These are phyloP conservation scores for Marasmius fiardii DNA, from an alignment of 1,284 basidiomycete genomes.

Conservation along the genomic window DNA sequence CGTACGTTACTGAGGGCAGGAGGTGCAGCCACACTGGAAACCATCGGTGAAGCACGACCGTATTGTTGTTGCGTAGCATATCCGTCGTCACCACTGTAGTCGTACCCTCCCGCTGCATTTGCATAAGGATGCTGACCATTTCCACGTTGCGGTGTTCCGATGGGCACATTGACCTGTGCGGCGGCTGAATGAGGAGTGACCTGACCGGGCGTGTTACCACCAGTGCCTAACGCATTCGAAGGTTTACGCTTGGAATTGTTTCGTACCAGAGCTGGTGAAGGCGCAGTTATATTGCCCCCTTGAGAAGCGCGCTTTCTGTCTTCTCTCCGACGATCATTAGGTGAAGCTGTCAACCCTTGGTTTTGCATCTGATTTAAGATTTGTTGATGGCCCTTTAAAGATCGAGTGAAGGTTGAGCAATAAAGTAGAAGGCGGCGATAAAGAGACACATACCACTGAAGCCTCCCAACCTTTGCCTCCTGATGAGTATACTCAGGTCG, in stretches of 20 bases:
- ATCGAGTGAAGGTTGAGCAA: constrained; percentile 2
- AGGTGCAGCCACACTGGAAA: constrained; percentile 61
- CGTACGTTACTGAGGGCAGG: constrained; percentile 70
- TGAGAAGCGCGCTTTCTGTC: constrained; percentile 60
- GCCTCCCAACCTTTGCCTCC: constrained; percentile 95
- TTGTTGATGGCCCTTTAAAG: constrained; percentile 51
- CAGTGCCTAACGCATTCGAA: constrained; percentile 53
- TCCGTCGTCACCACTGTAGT: constrained; percentile 44
- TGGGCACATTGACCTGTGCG: constrained; percentile 70
- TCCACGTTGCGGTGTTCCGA: constrained; percentile 48
- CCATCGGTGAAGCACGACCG: constrained; percentile 73
- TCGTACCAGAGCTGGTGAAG: constrained; percentile 73
- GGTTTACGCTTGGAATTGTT: constrained; percentile 66
- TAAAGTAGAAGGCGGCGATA: constrained; percentile 6
- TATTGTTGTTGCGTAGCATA: constrained; percentile 55
- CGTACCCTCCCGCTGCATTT: constrained; percentile 49
- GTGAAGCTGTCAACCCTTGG: constrained; percentile 37
- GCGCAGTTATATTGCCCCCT: constrained; percentile 55
- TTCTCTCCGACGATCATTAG: constrained; percentile 57
- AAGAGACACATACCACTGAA: constrained; percentile 53
- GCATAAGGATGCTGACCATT: constrained; percentile 66
- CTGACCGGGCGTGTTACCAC: constrained; percentile 45
- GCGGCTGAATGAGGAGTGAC: constrained; percentile 65
- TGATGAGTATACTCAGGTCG: constrained; percentile 22
- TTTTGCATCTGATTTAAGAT: constrained; percentile 61